Evolutionary conservation across 257 asterid species (phyloP).

Genomic region (Agastache rugosa): DNA sequence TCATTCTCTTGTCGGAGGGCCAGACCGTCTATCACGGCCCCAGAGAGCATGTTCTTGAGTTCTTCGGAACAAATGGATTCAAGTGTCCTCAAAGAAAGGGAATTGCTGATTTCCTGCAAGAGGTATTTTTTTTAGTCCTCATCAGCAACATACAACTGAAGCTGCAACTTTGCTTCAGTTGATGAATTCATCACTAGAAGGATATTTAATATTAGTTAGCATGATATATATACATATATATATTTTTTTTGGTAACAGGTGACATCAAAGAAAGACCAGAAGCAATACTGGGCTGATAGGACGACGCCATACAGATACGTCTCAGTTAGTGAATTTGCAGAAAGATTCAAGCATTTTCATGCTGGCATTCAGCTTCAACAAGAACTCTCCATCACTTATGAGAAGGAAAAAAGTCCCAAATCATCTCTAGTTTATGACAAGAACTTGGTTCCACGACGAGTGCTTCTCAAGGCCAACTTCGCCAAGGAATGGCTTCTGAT

Average conservation of each 20-base stretch:
- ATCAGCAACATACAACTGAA: not conserved
- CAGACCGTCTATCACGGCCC: slow-evolving; percentile 78
- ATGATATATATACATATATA: too few species aligned
- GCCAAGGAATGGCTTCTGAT: slow-evolving; percentile 76
- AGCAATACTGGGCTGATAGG: slow-evolving; percentile 67
- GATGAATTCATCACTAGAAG: not conserved
- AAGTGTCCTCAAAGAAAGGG: slow-evolving; percentile 80
- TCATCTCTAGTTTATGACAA: slow-evolving; percentile 60
- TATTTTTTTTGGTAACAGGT: slow-evolving; percentile 50
- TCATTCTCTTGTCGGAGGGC: slow-evolving; percentile 71
- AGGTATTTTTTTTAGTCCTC: slow-evolving; percentile 45
- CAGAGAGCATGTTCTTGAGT: slow-evolving; percentile 60
- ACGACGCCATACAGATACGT: slow-evolving; percentile 47
- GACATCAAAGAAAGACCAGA: slow-evolving; percentile 74
- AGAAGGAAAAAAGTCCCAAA: slow-evolving; percentile 53
- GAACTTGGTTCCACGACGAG: slow-evolving; percentile 51
- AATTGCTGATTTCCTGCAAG: slow-evolving; percentile 82
- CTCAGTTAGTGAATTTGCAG: slow-evolving; percentile 57
- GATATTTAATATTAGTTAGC: too few species aligned
- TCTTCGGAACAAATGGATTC: slow-evolving; percentile 65
- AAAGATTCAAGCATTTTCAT: slow-evolving; percentile 56
- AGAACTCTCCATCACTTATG: slow-evolving; percentile 56
- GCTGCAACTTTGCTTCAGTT: not conserved
- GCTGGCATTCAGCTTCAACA: slow-evolving; percentile 52
- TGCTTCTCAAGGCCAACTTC: slow-evolving; percentile 66